A percentile compares a stretch with the other conserved stretches of the same genome.
Evolutionary conservation across 768 basidiomycete genomes (phyloP).

Genomic region (Dioszegia hungarica): DNA sequence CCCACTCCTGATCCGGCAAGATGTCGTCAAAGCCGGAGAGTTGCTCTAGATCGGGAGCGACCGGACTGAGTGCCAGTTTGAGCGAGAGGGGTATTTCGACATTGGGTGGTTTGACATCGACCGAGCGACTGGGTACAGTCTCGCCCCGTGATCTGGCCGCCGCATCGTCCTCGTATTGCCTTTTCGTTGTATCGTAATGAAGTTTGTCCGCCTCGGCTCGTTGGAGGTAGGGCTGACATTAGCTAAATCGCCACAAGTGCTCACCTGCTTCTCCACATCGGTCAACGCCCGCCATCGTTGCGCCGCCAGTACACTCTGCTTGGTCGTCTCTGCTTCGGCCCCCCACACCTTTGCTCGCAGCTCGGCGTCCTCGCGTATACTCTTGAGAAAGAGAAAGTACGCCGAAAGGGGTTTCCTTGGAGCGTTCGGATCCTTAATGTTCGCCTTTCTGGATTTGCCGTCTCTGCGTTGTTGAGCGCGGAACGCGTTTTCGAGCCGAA

Average conservation of each 20-base stretch:
- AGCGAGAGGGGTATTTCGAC: no score
- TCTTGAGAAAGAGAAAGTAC: slow-evolving; percentile 91
- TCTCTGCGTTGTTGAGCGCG: slow-evolving; percentile 88
- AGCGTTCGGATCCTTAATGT: slow-evolving; percentile 94
- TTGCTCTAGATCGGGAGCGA: no score
- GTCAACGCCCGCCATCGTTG: slow-evolving; percentile 90
- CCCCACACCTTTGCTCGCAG: slow-evolving; percentile 79
- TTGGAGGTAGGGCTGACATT: slow-evolving; percentile 73
- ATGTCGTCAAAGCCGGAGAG: slow-evolving; percentile 18
- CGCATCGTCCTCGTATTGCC: slow-evolving; percentile 70
- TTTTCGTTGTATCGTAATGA: slow-evolving; percentile 79
- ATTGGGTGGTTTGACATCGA: slow-evolving; percentile 50
- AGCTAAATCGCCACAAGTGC: slow-evolving; percentile 19
- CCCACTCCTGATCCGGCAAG: slow-evolving; percentile 25
- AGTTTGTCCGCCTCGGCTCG: slow-evolving; percentile 94
- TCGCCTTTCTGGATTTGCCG: slow-evolving; percentile 85
- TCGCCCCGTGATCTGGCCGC: slow-evolving; percentile 40
- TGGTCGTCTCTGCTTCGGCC: slow-evolving; percentile 86
- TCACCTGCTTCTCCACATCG: slow-evolving; percentile 85
- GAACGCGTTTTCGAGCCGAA: slow-evolving; percentile 87
- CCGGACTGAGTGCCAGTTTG: no score
- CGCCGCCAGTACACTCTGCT: slow-evolving; percentile 88
- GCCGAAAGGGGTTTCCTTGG: slow-evolving; percentile 93
- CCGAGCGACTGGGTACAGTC: slow-evolving; percentile 66
- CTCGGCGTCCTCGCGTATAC: slow-evolving; percentile 71